Evolutionary conservation across 495 filamentous ascomycete species (phyloP), one percentile per base, ranked within the genome.

Genomic region (Cenococcum geophilum): DNA sequence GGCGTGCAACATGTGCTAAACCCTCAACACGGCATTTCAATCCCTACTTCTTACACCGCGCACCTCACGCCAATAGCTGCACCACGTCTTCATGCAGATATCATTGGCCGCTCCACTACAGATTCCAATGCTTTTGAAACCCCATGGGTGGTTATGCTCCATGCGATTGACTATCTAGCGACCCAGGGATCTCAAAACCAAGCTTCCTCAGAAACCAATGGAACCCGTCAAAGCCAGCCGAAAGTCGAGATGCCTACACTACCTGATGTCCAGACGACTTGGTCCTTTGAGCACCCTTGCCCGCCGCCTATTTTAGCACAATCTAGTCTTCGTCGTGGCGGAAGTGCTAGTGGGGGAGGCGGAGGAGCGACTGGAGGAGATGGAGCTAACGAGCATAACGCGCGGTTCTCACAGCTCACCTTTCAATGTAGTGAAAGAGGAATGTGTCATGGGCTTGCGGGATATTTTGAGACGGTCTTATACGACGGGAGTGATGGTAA

Each of bases 401-500:
- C 85, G 8, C 80, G 93, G 14, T 84, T 83, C 61, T 86, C 87
- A 27, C 83, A 83, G n/a, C 68, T 90, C 55, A 79, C 79, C 0
- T 97, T 95, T 73, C 83, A 83, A 11, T 83, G 82, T 55, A 79
- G 77, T 52, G 82, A 86, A 57, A 79, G 89, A 18, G 92, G 92
- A 48, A 87, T 92, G 3, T 87, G 92, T 56, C 91, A 99, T 72
- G 93, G 93, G 1, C 73, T 99, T 34, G 95, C 83, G 0, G 93
- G 95, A 0, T 99, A 96, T 69, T 99, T 99, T 71, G 93, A 99
- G 77, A 87, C 89, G 1, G 87, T 93, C 42, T 78, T 99, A 37
- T 99, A 97, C 67, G 76, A 76, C 51, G 75, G 75, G 12, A 53
- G 55, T 59, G 27, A 63, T 32, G 61, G 68, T 4, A 84, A 82